Evolutionary conservation across 495 filamentous ascomycete genomes (phyloP).

Genomic region (Tuber brumale): DNA sequence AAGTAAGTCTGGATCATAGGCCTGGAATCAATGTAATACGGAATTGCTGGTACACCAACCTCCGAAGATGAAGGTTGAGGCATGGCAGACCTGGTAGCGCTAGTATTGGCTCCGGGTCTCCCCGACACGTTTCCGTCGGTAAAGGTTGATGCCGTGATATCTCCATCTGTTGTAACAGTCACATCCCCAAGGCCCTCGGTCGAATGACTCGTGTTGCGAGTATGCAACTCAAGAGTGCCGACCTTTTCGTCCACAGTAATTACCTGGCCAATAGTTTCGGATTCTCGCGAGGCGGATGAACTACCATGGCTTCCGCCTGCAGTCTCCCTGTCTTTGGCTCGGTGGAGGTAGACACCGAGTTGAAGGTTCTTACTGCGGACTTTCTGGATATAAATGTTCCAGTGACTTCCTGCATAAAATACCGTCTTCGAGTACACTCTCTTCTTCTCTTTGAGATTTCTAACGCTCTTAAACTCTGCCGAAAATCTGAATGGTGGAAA

Average conservation of each 20-base stretch:
- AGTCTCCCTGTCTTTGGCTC: slow-evolving; percentile 53
- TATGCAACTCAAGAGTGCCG: slow-evolving; percentile 9
- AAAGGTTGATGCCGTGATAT: slow-evolving; percentile 22
- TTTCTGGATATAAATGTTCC: slow-evolving; percentile 61
- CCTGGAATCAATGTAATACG: slow-evolving; percentile 51
- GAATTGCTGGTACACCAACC: slow-evolving; percentile 44
- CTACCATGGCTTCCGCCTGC: slow-evolving; percentile 32
- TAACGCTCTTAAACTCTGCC: slow-evolving; percentile 54
- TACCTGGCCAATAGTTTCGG: slow-evolving; percentile 25
- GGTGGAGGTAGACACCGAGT: slow-evolving; percentile 56
- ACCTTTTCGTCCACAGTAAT: slow-evolving; percentile 29
- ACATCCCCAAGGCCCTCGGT: slow-evolving; percentile 30
- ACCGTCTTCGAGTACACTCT: slow-evolving; percentile 56
- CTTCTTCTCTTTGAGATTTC: slow-evolving; percentile 55
- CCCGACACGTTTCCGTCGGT: slow-evolving; percentile 14
- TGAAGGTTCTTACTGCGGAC: slow-evolving; percentile 53
- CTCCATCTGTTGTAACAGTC: slow-evolving; percentile 34
- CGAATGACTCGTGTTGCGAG: slow-evolving; percentile 11
- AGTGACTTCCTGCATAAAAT: slow-evolving; percentile 57
- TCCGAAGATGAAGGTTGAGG: neutral
- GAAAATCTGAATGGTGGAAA: slow-evolving; percentile 57
- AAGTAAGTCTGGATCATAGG: slow-evolving; percentile 59
- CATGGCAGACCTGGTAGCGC: slow-evolving; percentile 20
- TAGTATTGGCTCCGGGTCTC: slow-evolving; percentile 33
- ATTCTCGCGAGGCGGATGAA: neutral